phyloP scores from a whole-genome alignment of 257 asterid genomes.

The Solanum appendiculatum region DNA sequence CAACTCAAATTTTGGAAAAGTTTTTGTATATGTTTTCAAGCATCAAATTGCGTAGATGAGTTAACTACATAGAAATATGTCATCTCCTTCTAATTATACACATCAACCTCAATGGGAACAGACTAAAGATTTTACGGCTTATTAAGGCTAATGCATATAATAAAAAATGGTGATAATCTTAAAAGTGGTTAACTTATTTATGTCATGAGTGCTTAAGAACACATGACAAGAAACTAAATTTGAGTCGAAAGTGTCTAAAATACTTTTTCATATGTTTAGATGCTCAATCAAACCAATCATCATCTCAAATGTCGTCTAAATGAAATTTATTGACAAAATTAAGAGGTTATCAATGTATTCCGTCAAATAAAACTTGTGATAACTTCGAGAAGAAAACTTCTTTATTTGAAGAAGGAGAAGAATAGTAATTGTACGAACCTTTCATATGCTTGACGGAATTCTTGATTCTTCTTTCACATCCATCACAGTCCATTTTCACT shows the following conservation, averaged over 20 bases:
- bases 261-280: not conserved
- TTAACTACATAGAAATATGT: not conserved
- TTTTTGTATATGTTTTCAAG: not conserved
- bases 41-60: not conserved
- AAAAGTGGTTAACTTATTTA: not conserved
- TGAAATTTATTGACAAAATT: not conserved
- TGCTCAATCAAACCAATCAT: not conserved
- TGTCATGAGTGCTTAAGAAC: not conserved
- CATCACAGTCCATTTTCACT: conserved; percentile 91
- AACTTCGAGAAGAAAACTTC: not conserved
- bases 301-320: not conserved
- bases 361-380: not conserved
- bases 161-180: not conserved
- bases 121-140: not conserved
- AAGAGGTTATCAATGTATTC: not conserved
- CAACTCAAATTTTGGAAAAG: not conserved
- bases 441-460: conserved; percentile 59
- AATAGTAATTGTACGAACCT: conserved; percentile 23
- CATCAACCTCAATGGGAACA: not conserved
- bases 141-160: not conserved
- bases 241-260: not conserved
- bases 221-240: not conserved
- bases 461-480: conserved; percentile 81
- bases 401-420: not conserved
- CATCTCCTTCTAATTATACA: not conserved